phyloP scores from a whole-genome alignment of 768 basidiomycete species.

The Leucogyrophana mollusca region DNA sequence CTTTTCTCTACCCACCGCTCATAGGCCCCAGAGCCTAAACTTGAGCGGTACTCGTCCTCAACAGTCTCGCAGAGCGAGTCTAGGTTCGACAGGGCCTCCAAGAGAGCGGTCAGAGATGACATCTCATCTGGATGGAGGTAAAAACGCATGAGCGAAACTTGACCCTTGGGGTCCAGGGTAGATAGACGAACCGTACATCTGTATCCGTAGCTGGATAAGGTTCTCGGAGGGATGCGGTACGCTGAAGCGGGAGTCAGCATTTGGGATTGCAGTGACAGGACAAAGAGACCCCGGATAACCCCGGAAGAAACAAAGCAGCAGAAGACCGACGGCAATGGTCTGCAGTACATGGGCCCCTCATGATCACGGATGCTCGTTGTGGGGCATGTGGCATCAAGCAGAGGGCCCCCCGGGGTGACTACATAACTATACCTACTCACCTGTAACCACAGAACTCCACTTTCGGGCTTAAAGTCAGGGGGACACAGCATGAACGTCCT shows the following conservation, averaged over 20 bases:
- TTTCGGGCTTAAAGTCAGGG: slow-evolving; percentile 64
- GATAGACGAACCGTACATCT: slow-evolving; percentile 81
- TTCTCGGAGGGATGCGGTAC: slow-evolving; percentile 95
- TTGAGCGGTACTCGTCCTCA: slow-evolving; percentile 63
- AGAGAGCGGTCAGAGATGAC: slow-evolving; percentile 82
- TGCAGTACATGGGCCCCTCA: background rate
- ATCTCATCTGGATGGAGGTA: slow-evolving; percentile 58
- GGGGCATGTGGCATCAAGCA: no score
- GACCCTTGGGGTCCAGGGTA: slow-evolving; percentile 1
- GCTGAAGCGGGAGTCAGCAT: slow-evolving; percentile 14
- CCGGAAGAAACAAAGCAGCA: slow-evolving; percentile 14
- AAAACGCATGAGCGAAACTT: no score
- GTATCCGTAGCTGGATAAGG: slow-evolving; percentile 94
- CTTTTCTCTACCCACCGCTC: slow-evolving; percentile 73
- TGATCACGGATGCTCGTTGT: slow-evolving; percentile 3
- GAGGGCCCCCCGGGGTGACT: no score
- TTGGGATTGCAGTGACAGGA: background rate
- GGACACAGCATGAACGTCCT: background rate
- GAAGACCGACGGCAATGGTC: background rate
- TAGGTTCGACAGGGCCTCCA: slow-evolving; percentile 73
- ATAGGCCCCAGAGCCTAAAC: slow-evolving; percentile 51
- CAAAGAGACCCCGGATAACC: background rate
- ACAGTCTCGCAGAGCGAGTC: slow-evolving; percentile 74
- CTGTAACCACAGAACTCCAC: slow-evolving; percentile 99
- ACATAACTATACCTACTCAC: slow-evolving; percentile 45